Conservation (phyloP, 305 asterid species). For the Solanum hybrid region DNA sequence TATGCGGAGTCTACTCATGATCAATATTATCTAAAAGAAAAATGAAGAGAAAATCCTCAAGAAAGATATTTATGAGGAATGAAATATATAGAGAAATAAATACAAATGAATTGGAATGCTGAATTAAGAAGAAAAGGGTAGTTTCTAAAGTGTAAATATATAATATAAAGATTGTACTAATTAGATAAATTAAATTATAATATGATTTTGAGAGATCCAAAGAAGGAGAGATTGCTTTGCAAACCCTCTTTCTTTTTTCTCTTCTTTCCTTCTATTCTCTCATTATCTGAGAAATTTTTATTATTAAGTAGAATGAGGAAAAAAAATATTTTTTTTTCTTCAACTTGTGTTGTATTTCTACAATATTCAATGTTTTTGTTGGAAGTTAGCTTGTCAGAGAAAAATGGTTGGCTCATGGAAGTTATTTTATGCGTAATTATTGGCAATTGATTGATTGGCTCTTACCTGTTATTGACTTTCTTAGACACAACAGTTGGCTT, state of each 20-base stretch:
- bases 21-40: neutral
- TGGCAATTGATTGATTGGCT: slow-evolving; percentile 35
- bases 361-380: slow-evolving; percentile 12
- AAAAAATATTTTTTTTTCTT: neutral
- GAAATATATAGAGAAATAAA: neutral
- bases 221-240: slow-evolving; percentile 42
- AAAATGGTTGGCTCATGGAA: slow-evolving; percentile 23
- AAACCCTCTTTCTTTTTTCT: slow-evolving; percentile 18
- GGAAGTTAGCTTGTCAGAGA: slow-evolving; percentile 11
- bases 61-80: neutral
- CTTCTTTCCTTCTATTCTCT: slow-evolving; percentile 10
- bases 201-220: slow-evolving; percentile 27
- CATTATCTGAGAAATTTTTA: slow-evolving; percentile 5
- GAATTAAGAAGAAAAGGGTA: slow-evolving; percentile 11
- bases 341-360: neutral
- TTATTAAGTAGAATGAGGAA: neutral
- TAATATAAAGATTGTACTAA: neutral
- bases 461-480: slow-evolving; percentile 26
- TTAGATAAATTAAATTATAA: neutral
- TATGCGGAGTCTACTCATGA: slow-evolving; percentile 34
- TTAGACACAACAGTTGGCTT: slow-evolving; percentile 18
- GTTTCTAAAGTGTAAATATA: neutral
- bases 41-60: neutral
- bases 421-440: slow-evolving; percentile 28
- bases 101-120: neutral